Evolutionary conservation across 2,329 filamentous ascomycete genomes (phyloP), one percentile per base, ranked within the genome.

Genomic region (Ceratocystis diversiconidia): DNA sequence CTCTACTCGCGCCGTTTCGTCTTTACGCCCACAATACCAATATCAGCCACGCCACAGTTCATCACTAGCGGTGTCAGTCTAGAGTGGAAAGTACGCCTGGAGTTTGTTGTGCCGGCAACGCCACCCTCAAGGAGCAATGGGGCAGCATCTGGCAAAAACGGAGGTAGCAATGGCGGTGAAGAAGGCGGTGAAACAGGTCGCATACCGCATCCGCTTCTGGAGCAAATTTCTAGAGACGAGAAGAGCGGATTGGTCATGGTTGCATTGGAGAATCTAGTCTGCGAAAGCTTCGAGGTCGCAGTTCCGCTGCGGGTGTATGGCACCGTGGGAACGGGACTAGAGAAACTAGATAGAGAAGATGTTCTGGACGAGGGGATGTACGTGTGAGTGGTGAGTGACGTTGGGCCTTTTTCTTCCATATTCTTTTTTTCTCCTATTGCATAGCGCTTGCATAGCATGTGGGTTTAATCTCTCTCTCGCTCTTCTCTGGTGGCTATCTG

Each of bases 241-340:
- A 80, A 90, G 52, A 90, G 90, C 1, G 82, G 86, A 0, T 75
- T 82, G 28, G 82, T 94, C 15, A 79, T 92, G 63, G 89, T 90
- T 17, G 89, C 89, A 0, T 83, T 87, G 62, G 89, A 95, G 76
- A 85, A 85, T 69, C 72, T 96, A 63, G 81, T 85, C 7, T 92
- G 90, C 71, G 91, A 96, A 77, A 95, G 89, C 71, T 96, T 96
- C 75, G 91, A 96, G 74, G 88, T 95, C 59, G 84, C 85, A 43
- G 90, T 96, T 59, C 91, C 91, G 30, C 77, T 96, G 69, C 84
- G 85, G 62, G 88, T 96, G 8, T 96, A 95, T 72, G 85, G 85
- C 50, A 82, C 83, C 19, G 79, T 82, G 44, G 80, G 81, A 67
- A 81, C 77, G 63, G 82, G 82, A 6, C 72, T 85, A 66, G 82